Evolutionary conservation across 140 eudicot species (phyloP).

Genomic region (Ambrosia hybrid): DNA sequence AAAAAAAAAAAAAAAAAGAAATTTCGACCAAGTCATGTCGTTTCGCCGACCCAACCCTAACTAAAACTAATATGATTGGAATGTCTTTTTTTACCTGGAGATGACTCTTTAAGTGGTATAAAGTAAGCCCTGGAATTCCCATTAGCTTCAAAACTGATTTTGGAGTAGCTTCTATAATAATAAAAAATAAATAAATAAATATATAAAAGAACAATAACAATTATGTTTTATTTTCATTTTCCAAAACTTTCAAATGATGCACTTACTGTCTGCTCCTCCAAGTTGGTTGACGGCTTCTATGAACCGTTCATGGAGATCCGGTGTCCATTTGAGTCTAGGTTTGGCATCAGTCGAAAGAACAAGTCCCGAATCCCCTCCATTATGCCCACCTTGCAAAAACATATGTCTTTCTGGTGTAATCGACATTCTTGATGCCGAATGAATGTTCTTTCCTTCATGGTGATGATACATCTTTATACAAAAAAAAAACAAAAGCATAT

Average conservation of each 20-base stretch:
- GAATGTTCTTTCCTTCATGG: constrained; percentile 60
- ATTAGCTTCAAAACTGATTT: constrained; percentile 94
- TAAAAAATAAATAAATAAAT: neutral
- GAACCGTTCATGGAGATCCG: constrained; percentile 89
- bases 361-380: constrained; percentile 78
- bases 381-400: constrained; percentile 76
- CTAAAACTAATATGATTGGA: constrained; percentile 1
- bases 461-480: constrained; percentile 56
- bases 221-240: neutral
- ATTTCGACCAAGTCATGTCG: neutral
- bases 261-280: constrained; percentile 98
- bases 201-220: neutral
- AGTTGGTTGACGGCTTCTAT: constrained; percentile 94
- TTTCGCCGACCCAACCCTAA: neutral
- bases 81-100: constrained; percentile 70
- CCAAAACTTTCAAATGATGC: constrained; percentile 4
- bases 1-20: neutral
- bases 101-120: constrained; percentile 96
- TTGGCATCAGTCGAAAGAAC: constrained; percentile 99
- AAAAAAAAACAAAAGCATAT: neutral
- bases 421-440: constrained; percentile 62
- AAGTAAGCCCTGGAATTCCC: constrained; percentile 96
- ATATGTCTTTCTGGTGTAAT: constrained; percentile 72
- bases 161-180: constrained; percentile 88
- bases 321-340: constrained; percentile 98